These are phyloP conservation scores for Puccinia novopanici DNA, from an alignment of 1,284 basidiomycete species.

Conservation along the genomic window DNA sequence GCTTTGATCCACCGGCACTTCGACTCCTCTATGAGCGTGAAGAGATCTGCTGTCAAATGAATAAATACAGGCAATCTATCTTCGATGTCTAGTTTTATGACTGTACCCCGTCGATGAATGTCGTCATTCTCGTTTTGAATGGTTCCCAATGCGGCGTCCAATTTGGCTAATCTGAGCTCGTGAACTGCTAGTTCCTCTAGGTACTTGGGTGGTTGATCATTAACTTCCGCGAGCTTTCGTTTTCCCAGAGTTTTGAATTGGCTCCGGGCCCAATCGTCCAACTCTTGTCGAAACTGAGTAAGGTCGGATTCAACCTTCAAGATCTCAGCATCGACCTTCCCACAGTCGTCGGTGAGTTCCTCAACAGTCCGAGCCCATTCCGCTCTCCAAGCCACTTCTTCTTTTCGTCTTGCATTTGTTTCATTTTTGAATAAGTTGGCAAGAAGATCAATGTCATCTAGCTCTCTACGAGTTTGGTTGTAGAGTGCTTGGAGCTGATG, in stretches of 20 bases:
- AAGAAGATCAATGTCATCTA: slow-evolving; percentile 14
- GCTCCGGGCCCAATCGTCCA: slow-evolving; percentile 8
- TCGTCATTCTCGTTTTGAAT: background rate
- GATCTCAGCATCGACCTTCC: background rate
- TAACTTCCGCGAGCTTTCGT: background rate
- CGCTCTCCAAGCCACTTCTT: slow-evolving; percentile 36
- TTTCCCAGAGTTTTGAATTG: slow-evolving; percentile 8
- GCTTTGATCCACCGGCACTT: slow-evolving; percentile 5
- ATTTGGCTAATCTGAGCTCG: slow-evolving; percentile 12
- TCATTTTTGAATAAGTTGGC: slow-evolving; percentile 13
- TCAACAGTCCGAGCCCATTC: slow-evolving; percentile 11
- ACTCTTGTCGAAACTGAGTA: background rate
- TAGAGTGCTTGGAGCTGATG: slow-evolving; percentile 42
- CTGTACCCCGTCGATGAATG: background rate
- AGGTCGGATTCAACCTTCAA: background rate
- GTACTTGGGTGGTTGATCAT: slow-evolving; percentile 15
- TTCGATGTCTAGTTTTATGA: slow-evolving; percentile 27
- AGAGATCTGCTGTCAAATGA: slow-evolving; percentile 13
- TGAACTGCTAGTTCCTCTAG: background rate
- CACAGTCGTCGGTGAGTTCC: slow-evolving; percentile 4
- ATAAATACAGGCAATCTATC: slow-evolving; percentile 18
- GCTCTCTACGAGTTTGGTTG: slow-evolving; percentile 24
- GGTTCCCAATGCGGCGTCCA: background rate
- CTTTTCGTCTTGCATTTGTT: slow-evolving; percentile 22
- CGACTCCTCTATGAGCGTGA: slow-evolving; percentile 6